These are phyloP conservation scores for Eutreptiella sp. DNA, from an alignment of 208 protist species.

Conservation along the genomic window DNA sequence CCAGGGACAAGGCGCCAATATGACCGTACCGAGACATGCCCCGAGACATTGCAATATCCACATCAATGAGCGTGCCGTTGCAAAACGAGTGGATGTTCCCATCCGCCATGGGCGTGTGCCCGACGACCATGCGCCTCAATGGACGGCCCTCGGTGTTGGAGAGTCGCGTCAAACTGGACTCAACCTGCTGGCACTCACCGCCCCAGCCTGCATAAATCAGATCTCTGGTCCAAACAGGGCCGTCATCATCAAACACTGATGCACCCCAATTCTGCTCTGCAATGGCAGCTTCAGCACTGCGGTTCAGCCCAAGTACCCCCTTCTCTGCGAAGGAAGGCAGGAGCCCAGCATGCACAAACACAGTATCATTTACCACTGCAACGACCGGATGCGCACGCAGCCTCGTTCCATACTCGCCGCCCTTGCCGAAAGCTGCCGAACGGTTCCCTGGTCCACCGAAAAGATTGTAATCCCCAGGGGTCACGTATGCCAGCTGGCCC, in stretches of 20 bases:
- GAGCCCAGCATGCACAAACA: conserved; percentile 60
- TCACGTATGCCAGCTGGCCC: conserved; percentile 32
- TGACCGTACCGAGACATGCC: no score
- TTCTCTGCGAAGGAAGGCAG: conserved; percentile 29
- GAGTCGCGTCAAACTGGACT: conserved; percentile 37
- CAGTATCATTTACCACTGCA: conserved; percentile 33
- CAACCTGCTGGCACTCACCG: conserved; percentile 39
- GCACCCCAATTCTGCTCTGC: not conserved
- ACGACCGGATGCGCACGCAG: conserved; percentile 38
- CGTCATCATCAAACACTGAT: conserved; percentile 22
- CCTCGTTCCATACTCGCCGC: conserved; percentile 45
- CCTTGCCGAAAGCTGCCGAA: conserved; percentile 36
- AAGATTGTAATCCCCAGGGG: conserved; percentile 23
- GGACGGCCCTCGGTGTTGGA: conserved; percentile 13
- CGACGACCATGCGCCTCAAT: conserved; percentile 52
- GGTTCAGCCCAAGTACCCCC: conserved; percentile 41
- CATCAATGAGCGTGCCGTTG: conserved; percentile 27
- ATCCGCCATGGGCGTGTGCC: conserved; percentile 41
- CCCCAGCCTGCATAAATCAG: conserved; percentile 17
- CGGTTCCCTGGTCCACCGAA: conserved; percentile 32
- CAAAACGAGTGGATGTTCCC: conserved; percentile 30
- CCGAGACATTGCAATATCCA: conserved; percentile 21
- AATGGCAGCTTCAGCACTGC: not conserved
- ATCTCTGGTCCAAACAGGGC: conserved; percentile 44
- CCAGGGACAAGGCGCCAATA: no score